phyloP scores from a whole-genome alignment of 2,329 filamentous ascomycete species.

The Emmonsiellopsis sp. region DNA sequence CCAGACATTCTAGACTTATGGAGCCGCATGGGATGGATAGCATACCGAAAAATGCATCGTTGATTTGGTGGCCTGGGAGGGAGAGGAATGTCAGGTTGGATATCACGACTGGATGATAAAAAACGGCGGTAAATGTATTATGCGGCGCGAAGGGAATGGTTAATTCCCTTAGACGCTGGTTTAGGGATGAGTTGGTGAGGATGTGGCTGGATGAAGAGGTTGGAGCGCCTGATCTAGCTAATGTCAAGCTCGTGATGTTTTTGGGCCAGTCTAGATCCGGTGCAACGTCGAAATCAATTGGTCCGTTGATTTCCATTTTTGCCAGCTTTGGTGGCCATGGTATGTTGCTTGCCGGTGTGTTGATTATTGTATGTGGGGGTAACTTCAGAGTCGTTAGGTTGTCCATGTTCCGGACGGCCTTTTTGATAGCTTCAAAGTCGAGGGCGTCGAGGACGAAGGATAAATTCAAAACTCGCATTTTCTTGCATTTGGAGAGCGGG shows the following conservation, averaged over 20 bases:
- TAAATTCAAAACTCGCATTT: conserved; percentile 43
- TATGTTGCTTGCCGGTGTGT: conserved; percentile 1
- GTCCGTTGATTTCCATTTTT: conserved; percentile 11
- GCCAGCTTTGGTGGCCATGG: conserved; percentile 20
- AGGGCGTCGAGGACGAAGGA: conserved; percentile 44
- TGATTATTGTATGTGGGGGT: conserved; percentile 18
- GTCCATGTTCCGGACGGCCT: conserved; percentile 38
- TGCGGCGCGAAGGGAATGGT: background rate
- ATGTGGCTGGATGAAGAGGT: conserved; percentile 18
- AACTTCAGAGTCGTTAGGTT: conserved; percentile 38
- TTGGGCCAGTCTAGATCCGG: conserved; percentile 20
- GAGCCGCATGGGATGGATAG: background rate
- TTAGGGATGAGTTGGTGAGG: background rate
- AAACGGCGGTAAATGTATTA: background rate
- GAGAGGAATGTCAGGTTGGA: background rate
- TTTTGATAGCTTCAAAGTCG: conserved; percentile 39
- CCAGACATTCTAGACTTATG: conserved; percentile 19
- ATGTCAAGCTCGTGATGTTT: conserved; percentile 15
- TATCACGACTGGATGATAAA: background rate
- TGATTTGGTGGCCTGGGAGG: background rate
- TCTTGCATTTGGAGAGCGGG: conserved; percentile 45
- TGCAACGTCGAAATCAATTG: conserved; percentile 1
- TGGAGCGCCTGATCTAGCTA: conserved; percentile 7
- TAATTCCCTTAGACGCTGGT: background rate
- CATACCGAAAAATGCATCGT: background rate